phyloP scores from a whole-genome alignment of 169 alveolate species.

The Miamiensis avidus region DNA sequence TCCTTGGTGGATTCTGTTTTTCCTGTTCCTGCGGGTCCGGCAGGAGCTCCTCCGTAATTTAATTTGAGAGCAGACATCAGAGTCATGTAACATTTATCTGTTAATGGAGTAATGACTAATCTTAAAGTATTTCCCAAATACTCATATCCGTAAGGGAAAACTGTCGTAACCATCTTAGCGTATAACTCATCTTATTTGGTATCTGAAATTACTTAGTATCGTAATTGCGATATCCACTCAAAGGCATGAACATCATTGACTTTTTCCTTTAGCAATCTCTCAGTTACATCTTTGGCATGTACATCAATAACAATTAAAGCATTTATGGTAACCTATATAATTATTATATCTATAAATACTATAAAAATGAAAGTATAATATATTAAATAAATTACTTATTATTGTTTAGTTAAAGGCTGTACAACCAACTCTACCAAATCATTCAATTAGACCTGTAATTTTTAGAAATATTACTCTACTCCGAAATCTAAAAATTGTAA shows the following conservation, averaged over 20 bases:
- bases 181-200: slow-evolving; percentile 87
- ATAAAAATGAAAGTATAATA: too few species aligned
- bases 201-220: slow-evolving; percentile 86
- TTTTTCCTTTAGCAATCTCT: slow-evolving; percentile 67
- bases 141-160: slow-evolving; percentile 91
- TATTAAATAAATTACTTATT: too few species aligned
- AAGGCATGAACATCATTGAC: slow-evolving; percentile 77
- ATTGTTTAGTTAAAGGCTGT: slow-evolving; percentile 82
- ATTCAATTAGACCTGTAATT: slow-evolving; percentile 77
- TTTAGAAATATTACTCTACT: slow-evolving; percentile 62
- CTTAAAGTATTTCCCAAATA: slow-evolving; percentile 89
- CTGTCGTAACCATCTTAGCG: slow-evolving; percentile 86
- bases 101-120: slow-evolving; percentile 88
- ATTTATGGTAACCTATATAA: slow-evolving; percentile 88
- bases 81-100: slow-evolving; percentile 91
- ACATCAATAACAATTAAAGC: slow-evolving; percentile 95
- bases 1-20: slow-evolving; percentile 90
- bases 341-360: too few species aligned
- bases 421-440: slow-evolving; percentile 91
- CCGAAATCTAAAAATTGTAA: slow-evolving; percentile 36
- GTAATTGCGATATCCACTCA: slow-evolving; percentile 92
- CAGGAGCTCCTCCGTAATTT: slow-evolving; percentile 91
- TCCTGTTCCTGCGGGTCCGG: slow-evolving; percentile 93
- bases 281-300: slow-evolving; percentile 93
- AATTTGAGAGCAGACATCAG: slow-evolving; percentile 88